A percentile compares a stretch with the other conserved stretches of the same genome.
phyloP scores from a whole-genome alignment of 2,329 filamentous ascomycete genomes.

The Colletotrichum karsti region DNA sequence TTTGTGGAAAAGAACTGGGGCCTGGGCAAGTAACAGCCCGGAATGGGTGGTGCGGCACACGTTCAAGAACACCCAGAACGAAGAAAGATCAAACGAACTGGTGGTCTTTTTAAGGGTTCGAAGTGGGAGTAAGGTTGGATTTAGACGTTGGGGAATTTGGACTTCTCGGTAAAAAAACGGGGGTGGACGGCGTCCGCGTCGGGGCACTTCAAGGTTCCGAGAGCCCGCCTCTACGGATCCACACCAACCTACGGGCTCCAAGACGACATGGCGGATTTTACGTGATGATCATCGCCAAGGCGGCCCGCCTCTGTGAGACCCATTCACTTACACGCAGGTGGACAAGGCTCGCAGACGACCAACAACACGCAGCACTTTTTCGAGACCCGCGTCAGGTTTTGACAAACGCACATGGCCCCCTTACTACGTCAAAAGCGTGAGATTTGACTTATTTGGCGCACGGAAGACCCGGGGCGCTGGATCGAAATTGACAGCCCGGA shows the following conservation, averaged over 20 bases:
- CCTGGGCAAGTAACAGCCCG: background rate
- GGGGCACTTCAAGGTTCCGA: constrained; percentile 19
- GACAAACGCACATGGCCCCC: background rate
- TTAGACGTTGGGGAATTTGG: constrained; percentile 21
- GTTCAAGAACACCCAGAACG: background rate
- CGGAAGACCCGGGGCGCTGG: constrained; percentile 19
- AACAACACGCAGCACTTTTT: constrained; percentile 7
- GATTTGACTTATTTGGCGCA: background rate
- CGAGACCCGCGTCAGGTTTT: background rate
- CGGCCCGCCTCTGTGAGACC: constrained; percentile 10
- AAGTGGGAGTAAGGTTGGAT: background rate
- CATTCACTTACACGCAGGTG: constrained; percentile 9
- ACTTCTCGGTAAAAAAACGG: constrained; percentile 21
- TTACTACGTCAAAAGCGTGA: constrained; percentile 7
- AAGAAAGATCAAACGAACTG: background rate
- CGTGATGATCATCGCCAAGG: constrained; percentile 19
- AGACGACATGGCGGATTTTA: background rate
- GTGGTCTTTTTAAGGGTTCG: background rate
- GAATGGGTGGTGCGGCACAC: background rate
- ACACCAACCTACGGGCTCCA: background rate
- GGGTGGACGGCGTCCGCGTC: constrained; percentile 20
- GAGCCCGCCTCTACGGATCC: background rate
- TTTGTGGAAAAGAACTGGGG: no score
- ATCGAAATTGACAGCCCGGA: constrained; percentile 10
- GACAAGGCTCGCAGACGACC: background rate